phyloP scores from a whole-genome alignment of 2,329 filamentous ascomycete species.

The Diaporthe humulicola region DNA sequence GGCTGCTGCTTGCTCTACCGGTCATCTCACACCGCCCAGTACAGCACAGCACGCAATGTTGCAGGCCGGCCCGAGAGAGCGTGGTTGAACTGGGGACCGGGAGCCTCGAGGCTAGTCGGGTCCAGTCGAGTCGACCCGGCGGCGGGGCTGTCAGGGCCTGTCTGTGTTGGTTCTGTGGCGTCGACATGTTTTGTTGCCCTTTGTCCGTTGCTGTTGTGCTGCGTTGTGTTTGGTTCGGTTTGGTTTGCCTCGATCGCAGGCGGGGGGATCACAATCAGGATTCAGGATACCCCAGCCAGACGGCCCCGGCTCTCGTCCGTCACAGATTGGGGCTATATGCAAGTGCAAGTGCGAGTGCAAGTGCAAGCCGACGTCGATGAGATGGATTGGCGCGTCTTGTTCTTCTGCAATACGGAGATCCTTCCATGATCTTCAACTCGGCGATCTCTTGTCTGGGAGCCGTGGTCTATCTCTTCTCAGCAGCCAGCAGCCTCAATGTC shows the following conservation, averaged over 20 bases:
- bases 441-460: conserved; percentile 14
- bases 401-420: conserved; percentile 16
- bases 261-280: conserved; percentile 14
- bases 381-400: conserved; percentile 12
- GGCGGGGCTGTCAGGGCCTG: neutral
- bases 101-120: conserved; percentile 15
- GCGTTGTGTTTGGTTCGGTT: conserved; percentile 25
- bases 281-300: conserved; percentile 24
- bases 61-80: conserved; percentile 18
- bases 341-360: too few relatives aligned
- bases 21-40: conserved; percentile 23
- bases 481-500: conserved; percentile 22
- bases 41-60: conserved; percentile 17
- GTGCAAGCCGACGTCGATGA: neutral
- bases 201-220: conserved; percentile 25
- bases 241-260: conserved; percentile 21
- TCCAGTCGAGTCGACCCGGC: conserved; percentile 18
- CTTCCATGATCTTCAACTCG: conserved; percentile 16
- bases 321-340: conserved; percentile 30
- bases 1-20: neutral
- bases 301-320: conserved; percentile 24
- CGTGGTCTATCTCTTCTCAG: conserved; percentile 1
- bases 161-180: conserved; percentile 13
- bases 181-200: conserved; percentile 33
- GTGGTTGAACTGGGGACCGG: neutral